phyloP scores from a whole-genome alignment of 768 basidiomycete genomes.

The Holtermanniella nyarrowii region DNA sequence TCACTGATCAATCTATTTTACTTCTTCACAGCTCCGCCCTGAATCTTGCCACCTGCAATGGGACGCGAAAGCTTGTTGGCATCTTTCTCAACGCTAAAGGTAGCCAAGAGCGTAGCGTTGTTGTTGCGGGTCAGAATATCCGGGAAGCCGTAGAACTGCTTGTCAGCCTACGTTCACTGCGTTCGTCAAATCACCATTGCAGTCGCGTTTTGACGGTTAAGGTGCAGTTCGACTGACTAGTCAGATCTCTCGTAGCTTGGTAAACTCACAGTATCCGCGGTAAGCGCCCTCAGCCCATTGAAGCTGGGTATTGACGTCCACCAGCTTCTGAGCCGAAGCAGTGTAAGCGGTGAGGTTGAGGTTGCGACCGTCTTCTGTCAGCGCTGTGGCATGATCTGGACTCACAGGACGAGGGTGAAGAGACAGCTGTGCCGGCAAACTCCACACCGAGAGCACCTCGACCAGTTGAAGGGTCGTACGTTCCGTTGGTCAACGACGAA shows the following conservation, averaged over 20 bases:
- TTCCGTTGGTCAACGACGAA: slow-evolving; percentile 28
- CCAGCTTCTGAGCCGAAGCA: slow-evolving; percentile 40
- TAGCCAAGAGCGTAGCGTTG: slow-evolving; percentile 4
- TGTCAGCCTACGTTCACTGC: no score
- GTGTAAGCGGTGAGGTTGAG: slow-evolving; percentile 12
- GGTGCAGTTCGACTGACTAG: slow-evolving; percentile 44
- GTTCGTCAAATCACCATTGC: no score
- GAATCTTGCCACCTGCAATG: slow-evolving; percentile 46
- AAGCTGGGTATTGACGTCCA: slow-evolving; percentile 46
- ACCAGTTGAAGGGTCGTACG: slow-evolving; percentile 49
- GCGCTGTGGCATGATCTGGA: slow-evolving; percentile 32
- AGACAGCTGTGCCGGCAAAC: slow-evolving; percentile 55
- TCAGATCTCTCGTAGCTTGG: not conserved
- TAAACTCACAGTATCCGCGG: slow-evolving; percentile 48
- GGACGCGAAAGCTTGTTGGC: slow-evolving; percentile 48
- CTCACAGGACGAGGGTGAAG: slow-evolving; percentile 48
- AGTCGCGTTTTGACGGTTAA: slow-evolving; percentile 46
- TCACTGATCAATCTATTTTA: no score
- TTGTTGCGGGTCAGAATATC: slow-evolving; percentile 22
- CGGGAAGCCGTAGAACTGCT: slow-evolving; percentile 52
- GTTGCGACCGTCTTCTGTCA: slow-evolving; percentile 35
- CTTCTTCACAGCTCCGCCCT: slow-evolving; percentile 42
- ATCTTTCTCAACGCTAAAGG: slow-evolving; percentile 34
- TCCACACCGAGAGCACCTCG: slow-evolving; percentile 51
- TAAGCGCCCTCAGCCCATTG: slow-evolving; percentile 56